These are phyloP conservation scores for Blastomyces emzantsi DNA, from an alignment of 2,329 filamentous ascomycete genomes.

Conservation along the genomic window DNA sequence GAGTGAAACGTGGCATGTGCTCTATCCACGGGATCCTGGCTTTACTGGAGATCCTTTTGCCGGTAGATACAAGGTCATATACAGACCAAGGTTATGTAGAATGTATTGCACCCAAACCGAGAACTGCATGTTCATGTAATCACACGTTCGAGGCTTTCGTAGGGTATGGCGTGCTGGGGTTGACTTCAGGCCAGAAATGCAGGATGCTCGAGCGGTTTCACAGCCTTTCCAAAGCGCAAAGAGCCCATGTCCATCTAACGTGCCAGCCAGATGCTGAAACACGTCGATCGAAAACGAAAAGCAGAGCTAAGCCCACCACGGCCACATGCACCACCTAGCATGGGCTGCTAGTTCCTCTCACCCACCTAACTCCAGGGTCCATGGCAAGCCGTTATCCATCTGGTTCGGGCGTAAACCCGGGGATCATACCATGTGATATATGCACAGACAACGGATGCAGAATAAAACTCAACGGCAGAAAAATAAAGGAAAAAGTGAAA, in stretches of 20 bases:
- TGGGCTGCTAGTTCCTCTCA: background rate
- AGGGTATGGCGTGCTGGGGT: background rate
- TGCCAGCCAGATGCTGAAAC: background rate
- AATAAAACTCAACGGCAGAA: background rate
- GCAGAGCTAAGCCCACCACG: background rate
- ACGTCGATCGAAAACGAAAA: background rate
- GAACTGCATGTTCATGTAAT: background rate
- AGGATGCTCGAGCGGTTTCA: background rate
- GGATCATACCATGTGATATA: background rate
- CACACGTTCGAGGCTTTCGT: background rate
- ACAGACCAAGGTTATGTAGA: background rate
- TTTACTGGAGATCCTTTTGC: background rate
- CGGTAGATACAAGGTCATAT: background rate
- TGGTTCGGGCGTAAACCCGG: background rate
- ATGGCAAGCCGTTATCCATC: background rate
- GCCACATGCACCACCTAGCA: background rate
- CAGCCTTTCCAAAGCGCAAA: background rate
- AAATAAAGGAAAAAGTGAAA: background rate
- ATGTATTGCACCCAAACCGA: background rate
- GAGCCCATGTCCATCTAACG: background rate
- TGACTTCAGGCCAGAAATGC: background rate
- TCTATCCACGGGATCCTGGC: background rate
- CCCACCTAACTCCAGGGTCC: background rate
- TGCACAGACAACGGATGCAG: background rate
- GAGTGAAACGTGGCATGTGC: background rate